phyloP scores from a whole-genome alignment of 1,139 yeast species.

The Diutina catenulata region DNA sequence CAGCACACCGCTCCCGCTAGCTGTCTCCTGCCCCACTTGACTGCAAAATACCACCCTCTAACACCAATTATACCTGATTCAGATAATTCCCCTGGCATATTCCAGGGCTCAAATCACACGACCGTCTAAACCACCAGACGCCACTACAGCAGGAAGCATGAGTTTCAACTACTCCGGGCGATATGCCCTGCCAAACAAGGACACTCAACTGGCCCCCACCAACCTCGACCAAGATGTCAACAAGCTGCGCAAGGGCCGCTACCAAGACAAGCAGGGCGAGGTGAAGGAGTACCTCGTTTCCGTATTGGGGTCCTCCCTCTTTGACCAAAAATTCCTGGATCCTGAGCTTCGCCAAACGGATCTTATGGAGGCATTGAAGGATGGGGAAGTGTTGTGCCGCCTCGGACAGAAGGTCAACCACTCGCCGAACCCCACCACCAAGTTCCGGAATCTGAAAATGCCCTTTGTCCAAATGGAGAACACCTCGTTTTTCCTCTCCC shows the following conservation, averaged over 20 bases:
- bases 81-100: too few species aligned
- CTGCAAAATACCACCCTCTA: too few species aligned
- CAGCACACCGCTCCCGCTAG: too few species aligned
- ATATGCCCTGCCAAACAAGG: constrained; percentile 19
- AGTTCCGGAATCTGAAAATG: constrained; percentile 55
- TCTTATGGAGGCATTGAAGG: constrained; percentile 44
- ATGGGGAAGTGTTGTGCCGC: constrained; percentile 55
- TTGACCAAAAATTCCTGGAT: constrained; percentile 10
- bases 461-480: constrained; percentile 89
- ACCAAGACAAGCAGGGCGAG: constrained; percentile 31
- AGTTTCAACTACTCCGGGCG: constrained; percentile 3
- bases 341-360: constrained; percentile 13
- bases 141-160: too few species aligned
- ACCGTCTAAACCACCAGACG: too few species aligned
- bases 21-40: too few species aligned
- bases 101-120: too few species aligned
- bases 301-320: constrained; percentile 15
- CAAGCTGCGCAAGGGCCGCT: constrained; percentile 35
- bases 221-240: constrained; percentile 49
- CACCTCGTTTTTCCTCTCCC: constrained; percentile 56
- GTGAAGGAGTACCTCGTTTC: constrained; percentile 39
- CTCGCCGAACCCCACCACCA: constrained; percentile 24
- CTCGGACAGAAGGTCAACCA: constrained; percentile 26
- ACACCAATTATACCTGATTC: too few species aligned
- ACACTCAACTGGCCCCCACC: constrained; percentile 30